Evolutionary conservation across 805 yeast species (phyloP), one percentile per base, ranked within the genome.

Genomic region (Candida verbasci): DNA sequence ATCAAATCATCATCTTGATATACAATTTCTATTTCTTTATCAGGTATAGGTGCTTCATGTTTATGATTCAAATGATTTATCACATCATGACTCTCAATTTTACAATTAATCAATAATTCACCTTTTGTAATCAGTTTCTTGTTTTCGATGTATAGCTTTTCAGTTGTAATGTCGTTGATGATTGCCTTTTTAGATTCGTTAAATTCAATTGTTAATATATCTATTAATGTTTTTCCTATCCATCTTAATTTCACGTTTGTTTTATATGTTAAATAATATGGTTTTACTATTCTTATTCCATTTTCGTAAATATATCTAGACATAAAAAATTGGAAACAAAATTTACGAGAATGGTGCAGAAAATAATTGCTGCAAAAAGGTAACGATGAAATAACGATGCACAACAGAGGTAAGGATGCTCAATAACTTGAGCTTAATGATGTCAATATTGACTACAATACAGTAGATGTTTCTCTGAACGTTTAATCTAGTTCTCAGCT

Each of bases 1-100:
- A 73, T 17, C 0, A 67, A 21, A 6, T 59, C 53, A 3, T 50
- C 53, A 41, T 68, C 65, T 40, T 70, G 61, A 45, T 48, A 56
- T 0, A 74, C 45, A 1, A 68, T 52, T 12, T 44, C 29, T 5
- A 55, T 42, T 3, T 18, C 27, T 9, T 43, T 36, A 3, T 41
- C 37, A 5, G 61, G 53, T 3, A 68, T 63, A 17, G 62, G 55
- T 2, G 74, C 70, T 40, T 74, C 80, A 43, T 74, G 79, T 43
- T 60, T 59, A 45, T 74, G 78, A 20, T 52, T 49, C 1, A 29
- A 29, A 35, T 54, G 56, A 38, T 44, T 50, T 16, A 63, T 54
- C 2, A 58, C 45, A 42, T 63, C 68, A 33, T 59, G 58, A 6
- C 36, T 34, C 9, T 43, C 39, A 1, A 55, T 33, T 21, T 56